A percentile compares a stretch with the other conserved stretches of the same genome.
Evolutionary conservation across 139 green algal species (phyloP).

Genomic region (Coccomyxa sp.): DNA sequence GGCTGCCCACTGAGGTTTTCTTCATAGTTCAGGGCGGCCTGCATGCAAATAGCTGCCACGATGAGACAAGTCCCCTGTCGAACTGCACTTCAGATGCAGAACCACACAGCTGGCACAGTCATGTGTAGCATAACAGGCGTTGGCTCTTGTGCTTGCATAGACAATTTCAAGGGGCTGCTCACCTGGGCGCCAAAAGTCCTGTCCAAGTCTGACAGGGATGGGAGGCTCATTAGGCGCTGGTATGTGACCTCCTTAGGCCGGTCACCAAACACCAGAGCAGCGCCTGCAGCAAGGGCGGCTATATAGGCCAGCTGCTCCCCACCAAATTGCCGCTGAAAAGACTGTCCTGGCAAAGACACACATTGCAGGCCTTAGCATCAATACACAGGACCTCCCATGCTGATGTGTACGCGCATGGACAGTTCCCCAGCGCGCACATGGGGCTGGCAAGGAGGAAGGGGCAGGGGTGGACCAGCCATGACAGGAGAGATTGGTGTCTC

Average conservation of each 20-base stretch:
- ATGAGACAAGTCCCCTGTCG: not conserved
- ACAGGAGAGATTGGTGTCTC: too few species aligned
- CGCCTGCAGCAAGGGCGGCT: not conserved
- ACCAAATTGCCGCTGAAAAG: not conserved
- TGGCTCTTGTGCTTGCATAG: not conserved
- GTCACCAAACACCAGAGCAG: not conserved
- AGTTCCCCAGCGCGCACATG: too few species aligned
- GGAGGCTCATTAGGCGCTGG: not conserved
- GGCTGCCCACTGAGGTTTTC: not conserved
- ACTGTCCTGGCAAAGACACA: too few species aligned
- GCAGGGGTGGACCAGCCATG: too few species aligned
- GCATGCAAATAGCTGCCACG: not conserved
- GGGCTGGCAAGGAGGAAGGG: too few species aligned
- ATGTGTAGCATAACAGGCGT: not conserved
- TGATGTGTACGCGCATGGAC: too few species aligned
- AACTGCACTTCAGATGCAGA: not conserved
- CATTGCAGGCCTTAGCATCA: too few species aligned
- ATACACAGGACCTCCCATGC: too few species aligned
- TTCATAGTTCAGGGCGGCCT: not conserved
- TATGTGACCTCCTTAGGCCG: not conserved
- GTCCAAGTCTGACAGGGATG: not conserved
- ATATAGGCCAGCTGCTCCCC: not conserved
- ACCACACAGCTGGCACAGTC: not conserved
- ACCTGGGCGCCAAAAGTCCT: not conserved
- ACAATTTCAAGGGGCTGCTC: not conserved